Conservation (phyloP, 352 stramenopile genomes). For the Phytophthora niederhauseri region DNA sequence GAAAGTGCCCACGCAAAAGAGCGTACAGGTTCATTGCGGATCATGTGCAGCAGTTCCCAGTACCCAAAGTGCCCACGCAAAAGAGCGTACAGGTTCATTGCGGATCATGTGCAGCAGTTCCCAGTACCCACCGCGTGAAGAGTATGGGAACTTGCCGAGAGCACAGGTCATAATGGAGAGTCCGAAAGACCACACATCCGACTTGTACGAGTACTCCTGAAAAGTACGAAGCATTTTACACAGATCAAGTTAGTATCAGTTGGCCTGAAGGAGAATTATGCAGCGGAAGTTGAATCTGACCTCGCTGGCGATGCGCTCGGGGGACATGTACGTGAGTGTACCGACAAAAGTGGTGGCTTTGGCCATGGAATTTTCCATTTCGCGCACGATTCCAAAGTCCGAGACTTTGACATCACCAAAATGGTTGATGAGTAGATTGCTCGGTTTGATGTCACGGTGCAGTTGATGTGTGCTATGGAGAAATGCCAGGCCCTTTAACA, state of each 20-base stretch:
- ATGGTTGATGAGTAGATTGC: slow-evolving; percentile 95
- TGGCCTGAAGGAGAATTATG: not conserved
- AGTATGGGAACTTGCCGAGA: slow-evolving; percentile 89
- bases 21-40: slow-evolving; percentile 80
- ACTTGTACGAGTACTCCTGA: slow-evolving; percentile 88
- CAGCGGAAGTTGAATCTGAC: slow-evolving; percentile 15
- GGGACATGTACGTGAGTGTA: slow-evolving; percentile 94
- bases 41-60: slow-evolving; percentile 91
- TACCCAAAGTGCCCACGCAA: slow-evolving; percentile 76
- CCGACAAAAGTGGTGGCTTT: slow-evolving; percentile 93
- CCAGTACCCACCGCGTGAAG: slow-evolving; percentile 89
- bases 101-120: slow-evolving; percentile 90
- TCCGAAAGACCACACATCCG: slow-evolving; percentile 87
- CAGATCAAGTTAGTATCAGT: not conserved
- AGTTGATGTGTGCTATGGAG: slow-evolving; percentile 92
- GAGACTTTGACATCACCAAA: slow-evolving; percentile 91
- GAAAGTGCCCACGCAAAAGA: not conserved
- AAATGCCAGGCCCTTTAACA: slow-evolving; percentile 89
- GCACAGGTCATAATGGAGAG: slow-evolving; percentile 92
- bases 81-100: slow-evolving; percentile 69
- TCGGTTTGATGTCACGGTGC: slow-evolving; percentile 95
- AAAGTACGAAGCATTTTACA: not conserved
- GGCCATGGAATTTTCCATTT: slow-evolving; percentile 88
- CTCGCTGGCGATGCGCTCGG: slow-evolving; percentile 92
- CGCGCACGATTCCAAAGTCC: slow-evolving; percentile 84